Conservation (phyloP, 768 basidiomycete genomes). For the Scleroderma bovista region DNA sequence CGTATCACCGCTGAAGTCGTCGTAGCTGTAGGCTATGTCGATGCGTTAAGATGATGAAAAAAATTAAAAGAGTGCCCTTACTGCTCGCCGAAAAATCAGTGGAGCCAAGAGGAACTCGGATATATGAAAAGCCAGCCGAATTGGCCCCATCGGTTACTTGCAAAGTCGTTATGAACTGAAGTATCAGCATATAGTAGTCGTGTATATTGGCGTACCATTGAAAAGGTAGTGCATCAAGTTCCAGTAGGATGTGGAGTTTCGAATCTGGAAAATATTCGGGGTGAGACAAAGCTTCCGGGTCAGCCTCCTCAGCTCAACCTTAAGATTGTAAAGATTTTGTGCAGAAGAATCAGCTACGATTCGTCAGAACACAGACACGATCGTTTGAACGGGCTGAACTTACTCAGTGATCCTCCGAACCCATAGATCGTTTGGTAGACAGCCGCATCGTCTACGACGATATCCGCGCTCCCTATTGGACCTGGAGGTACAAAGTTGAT, state of each 20-base stretch:
- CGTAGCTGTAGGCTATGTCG: conserved; percentile 54
- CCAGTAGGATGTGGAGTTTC: conserved; percentile 54
- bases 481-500: conserved; percentile 41
- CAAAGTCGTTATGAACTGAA: not conserved
- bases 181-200: too few species aligned
- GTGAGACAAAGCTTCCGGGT: not conserved
- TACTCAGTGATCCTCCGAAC: conserved; percentile 65
- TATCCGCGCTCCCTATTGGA: conserved; percentile 52
- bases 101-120: conserved; percentile 68
- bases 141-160: conserved; percentile 52
- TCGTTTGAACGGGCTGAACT: conserved; percentile 7
- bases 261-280: conserved; percentile 30
- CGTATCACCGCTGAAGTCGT: conserved; percentile 57
- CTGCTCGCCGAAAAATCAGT: conserved; percentile 63
- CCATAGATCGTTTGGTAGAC: conserved; percentile 62
- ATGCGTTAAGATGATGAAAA: not conserved
- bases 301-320: conserved; percentile 35
- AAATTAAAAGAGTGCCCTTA: conserved; percentile 22
- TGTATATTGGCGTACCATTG: conserved; percentile 21
- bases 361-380: conserved; percentile 2
- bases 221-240: conserved; percentile 55
- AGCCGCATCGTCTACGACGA: conserved; percentile 49
- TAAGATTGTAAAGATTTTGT: conserved; percentile 52
- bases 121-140: conserved; percentile 62
- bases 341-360: conserved; percentile 67